Percentiles rank a stretch among this genome's conserved stretches.
Evolutionary conservation across 495 filamentous ascomycete genomes (phyloP).

Genomic region (Hypoxylon lienhwacheense): DNA sequence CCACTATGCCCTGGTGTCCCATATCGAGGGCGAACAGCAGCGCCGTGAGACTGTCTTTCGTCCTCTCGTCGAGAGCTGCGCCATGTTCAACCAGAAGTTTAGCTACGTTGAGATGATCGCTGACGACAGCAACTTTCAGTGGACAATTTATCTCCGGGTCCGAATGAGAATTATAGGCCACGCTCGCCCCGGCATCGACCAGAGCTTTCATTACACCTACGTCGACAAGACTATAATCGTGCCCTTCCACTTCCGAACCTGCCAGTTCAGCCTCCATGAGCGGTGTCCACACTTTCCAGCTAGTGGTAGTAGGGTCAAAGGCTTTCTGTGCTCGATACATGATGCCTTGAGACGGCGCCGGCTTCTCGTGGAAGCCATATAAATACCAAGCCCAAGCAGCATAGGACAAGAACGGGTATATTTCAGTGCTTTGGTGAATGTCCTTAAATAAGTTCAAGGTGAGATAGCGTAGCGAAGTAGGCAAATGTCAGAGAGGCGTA

Average conservation of each 20-base stretch:
- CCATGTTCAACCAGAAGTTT: constrained; percentile 1
- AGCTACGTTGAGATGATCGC: not conserved
- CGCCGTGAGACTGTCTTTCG: not conserved
- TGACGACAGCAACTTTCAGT: constrained; percentile 1
- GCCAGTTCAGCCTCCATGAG: constrained; percentile 1
- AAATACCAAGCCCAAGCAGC: constrained; percentile 3
- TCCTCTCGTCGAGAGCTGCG: not conserved
- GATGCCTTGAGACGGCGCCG: not conserved
- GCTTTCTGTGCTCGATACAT: not conserved
- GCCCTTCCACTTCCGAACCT: not conserved
- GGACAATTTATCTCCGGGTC: not conserved
- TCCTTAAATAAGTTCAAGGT: not conserved
- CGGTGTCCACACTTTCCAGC: constrained; percentile 1
- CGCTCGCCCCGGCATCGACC: not conserved
- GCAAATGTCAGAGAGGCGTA: not conserved
- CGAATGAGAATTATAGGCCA: not conserved
- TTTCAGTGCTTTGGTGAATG: not conserved
- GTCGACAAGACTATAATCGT: not conserved
- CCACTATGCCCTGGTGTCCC: not conserved
- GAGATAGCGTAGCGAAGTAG: not conserved
- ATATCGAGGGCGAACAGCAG: not conserved
- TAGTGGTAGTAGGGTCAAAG: constrained; percentile 1
- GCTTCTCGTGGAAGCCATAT: constrained; percentile 2
- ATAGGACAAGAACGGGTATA: constrained; percentile 1
- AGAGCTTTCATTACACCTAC: not conserved